phyloP scores from a whole-genome alignment of 2,329 filamentous ascomycete genomes.

The Macroventuria anomochaeta region DNA sequence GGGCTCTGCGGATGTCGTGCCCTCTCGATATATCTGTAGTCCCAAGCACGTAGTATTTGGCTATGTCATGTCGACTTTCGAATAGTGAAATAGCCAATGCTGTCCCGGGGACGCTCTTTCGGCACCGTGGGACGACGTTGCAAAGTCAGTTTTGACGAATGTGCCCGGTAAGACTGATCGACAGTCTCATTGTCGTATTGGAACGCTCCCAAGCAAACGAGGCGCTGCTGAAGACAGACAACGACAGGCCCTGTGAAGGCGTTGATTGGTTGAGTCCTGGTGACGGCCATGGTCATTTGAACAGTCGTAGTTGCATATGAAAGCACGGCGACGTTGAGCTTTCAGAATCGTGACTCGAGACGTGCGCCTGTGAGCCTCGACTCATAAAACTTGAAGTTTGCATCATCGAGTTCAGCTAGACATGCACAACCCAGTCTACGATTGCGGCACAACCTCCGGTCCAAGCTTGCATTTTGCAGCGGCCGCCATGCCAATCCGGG shows the following conservation, averaged over 20 bases:
- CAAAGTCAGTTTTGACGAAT: neutral
- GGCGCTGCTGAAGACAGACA: slow-evolving; percentile 5
- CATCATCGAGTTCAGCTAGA: slow-evolving; percentile 11
- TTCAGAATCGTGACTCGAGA: slow-evolving; percentile 1
- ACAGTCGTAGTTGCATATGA: slow-evolving; percentile 2
- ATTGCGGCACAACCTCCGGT: slow-evolving; percentile 17
- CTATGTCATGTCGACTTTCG: neutral
- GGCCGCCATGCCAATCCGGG: slow-evolving; percentile 30
- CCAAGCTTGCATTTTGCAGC: slow-evolving; percentile 30
- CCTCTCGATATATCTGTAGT: slow-evolving; percentile 3
- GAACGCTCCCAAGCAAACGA: neutral
- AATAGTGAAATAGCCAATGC: neutral
- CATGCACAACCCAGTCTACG: slow-evolving; percentile 24
- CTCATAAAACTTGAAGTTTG: neutral
- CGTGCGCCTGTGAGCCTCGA: slow-evolving; percentile 5
- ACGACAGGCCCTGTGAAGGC: neutral
- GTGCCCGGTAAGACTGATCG: neutral
- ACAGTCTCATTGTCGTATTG: slow-evolving; percentile 3
- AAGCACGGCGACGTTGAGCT: neutral
- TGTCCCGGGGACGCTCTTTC: neutral
- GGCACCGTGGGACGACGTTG: slow-evolving; percentile 1
- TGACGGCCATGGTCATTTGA: neutral
- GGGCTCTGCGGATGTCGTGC: neutral
- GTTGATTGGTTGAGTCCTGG: slow-evolving; percentile 1
- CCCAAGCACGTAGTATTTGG: slow-evolving; percentile 2